Evolutionary conservation across 306 rosid species (phyloP).

Genomic region (Adenanthera pavonina): DNA sequence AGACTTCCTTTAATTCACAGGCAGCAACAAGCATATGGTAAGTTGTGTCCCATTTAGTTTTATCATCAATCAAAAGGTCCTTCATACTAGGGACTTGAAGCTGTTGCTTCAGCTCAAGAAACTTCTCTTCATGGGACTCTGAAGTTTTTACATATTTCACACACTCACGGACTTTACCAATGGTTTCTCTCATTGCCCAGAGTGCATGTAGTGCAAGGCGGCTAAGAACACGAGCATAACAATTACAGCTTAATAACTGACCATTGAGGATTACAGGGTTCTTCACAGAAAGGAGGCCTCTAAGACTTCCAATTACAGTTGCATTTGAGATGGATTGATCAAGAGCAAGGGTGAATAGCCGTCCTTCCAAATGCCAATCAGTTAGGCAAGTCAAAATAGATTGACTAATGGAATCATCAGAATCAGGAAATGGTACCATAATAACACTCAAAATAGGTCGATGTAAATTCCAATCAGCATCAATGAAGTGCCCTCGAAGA

Average conservation of each 20-base stretch:
- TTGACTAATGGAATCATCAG: constrained; percentile 61
- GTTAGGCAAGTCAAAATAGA: constrained; percentile 67
- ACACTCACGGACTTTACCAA: constrained; percentile 70
- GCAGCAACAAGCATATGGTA: constrained; percentile 84
- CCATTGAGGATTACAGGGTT: constrained; percentile 74
- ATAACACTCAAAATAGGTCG: constrained; percentile 75
- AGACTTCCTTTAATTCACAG: constrained; percentile 82
- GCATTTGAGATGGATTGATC: constrained; percentile 73
- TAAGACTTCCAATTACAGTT: constrained; percentile 60
- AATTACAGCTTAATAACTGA: constrained; percentile 75
- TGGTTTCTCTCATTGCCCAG: constrained; percentile 53
- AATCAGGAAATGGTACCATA: constrained; percentile 65
- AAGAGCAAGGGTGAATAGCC: constrained; percentile 63
- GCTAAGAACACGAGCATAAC: constrained; percentile 83
- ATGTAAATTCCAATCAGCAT: constrained; percentile 76
- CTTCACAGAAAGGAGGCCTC: constrained; percentile 71
- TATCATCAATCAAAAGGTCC: constrained; percentile 69
- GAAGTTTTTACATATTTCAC: constrained; percentile 87
- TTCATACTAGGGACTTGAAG: constrained; percentile 73
- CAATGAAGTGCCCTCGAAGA: constrained; percentile 85
- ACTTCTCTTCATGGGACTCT: constrained; percentile 62
- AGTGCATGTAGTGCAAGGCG: constrained; percentile 68
- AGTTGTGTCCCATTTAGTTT: constrained; percentile 83
- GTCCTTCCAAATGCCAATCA: constrained; percentile 82
- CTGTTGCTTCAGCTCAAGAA: constrained; percentile 75